Evolutionary conservation across 108 stramenopile genomes (phyloP).

Genomic region (Aurantiochytrium sp.): DNA sequence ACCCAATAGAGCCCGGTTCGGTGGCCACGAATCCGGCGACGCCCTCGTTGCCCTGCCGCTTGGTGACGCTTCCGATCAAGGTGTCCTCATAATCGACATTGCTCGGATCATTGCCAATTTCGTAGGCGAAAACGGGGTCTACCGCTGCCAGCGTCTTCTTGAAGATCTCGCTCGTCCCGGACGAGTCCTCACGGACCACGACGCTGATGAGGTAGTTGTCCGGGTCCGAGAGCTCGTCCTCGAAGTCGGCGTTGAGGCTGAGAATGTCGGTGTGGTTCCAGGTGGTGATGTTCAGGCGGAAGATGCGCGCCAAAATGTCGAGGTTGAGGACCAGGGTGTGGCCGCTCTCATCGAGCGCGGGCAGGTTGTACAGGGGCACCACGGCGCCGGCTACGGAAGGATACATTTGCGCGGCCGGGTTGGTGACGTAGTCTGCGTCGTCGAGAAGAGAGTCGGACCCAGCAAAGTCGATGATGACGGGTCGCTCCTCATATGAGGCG

Average conservation of each 20-base stretch:
- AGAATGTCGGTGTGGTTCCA: no score
- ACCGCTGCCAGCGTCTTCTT: not conserved
- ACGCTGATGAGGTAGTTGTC: not conserved
- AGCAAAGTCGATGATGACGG: not conserved
- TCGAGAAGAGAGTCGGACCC: not conserved
- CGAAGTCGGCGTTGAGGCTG: not conserved
- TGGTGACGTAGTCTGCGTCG: not conserved
- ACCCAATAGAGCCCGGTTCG: not conserved
- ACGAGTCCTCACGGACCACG: not conserved
- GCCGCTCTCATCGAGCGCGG: not conserved
- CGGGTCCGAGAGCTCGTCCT: not conserved
- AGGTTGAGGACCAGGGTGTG: not conserved
- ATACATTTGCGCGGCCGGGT: not conserved
- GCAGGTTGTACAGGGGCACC: not conserved
- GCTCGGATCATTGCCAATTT: not conserved
- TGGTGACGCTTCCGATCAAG: not conserved
- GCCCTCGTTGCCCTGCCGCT: not conserved
- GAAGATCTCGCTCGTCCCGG: not conserved
- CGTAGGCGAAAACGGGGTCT: not conserved
- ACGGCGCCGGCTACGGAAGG: constrained; percentile 11
- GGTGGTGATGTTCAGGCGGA: not conserved
- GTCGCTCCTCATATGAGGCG: not conserved
- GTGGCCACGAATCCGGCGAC: not conserved
- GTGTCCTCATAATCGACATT: not conserved
- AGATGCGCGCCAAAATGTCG: not conserved